These are phyloP conservation scores for Tylopilus felleus DNA, from an alignment of 768 basidiomycete species.

Conservation along the genomic window DNA sequence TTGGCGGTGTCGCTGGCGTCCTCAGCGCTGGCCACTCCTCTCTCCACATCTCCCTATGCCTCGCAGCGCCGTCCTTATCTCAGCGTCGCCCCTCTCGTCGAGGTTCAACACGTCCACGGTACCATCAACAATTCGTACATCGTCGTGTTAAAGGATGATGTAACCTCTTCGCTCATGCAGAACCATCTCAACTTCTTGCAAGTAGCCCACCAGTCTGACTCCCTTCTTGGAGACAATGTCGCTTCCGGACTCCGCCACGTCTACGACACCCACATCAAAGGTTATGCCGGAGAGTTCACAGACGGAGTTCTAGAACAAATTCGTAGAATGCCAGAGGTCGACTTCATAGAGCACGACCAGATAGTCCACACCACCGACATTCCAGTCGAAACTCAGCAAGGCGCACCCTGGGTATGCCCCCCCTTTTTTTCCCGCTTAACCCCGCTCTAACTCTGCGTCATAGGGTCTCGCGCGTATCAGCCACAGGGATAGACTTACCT, in stretches of 20 bases:
- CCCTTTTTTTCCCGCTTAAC: background rate
- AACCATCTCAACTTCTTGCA: conserved; percentile 81
- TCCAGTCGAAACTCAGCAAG: conserved; percentile 43
- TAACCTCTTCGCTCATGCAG: conserved; percentile 52
- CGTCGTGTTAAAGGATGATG: conserved; percentile 76
- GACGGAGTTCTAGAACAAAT: conserved; percentile 67
- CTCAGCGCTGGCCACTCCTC: conserved; percentile 38
- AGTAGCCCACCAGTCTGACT: conserved; percentile 52
- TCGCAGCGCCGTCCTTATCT: conserved; percentile 42
- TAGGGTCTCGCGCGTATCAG: conserved; percentile 96
- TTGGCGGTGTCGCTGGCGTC: conserved; percentile 39
- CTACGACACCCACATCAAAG: conserved; percentile 69
- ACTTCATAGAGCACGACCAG: conserved; percentile 91
- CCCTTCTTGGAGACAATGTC: conserved; percentile 43
- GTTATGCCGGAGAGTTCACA: conserved; percentile 82
- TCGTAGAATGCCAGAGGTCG: conserved; percentile 83
- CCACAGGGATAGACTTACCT: conserved; percentile 71
- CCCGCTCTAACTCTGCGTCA: conserved; percentile 12
- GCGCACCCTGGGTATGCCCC: conserved; percentile 79
- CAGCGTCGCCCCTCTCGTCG: conserved; percentile 57
- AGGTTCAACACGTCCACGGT: conserved; percentile 61
- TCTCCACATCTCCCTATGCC: conserved; percentile 41
- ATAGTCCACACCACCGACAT: conserved; percentile 64
- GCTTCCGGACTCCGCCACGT: conserved; percentile 66
- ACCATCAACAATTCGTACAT: conserved; percentile 92